These are phyloP conservation scores for Sporobolomyces pararoseus DNA, from an alignment of 768 basidiomycete genomes.

Conservation along the genomic window DNA sequence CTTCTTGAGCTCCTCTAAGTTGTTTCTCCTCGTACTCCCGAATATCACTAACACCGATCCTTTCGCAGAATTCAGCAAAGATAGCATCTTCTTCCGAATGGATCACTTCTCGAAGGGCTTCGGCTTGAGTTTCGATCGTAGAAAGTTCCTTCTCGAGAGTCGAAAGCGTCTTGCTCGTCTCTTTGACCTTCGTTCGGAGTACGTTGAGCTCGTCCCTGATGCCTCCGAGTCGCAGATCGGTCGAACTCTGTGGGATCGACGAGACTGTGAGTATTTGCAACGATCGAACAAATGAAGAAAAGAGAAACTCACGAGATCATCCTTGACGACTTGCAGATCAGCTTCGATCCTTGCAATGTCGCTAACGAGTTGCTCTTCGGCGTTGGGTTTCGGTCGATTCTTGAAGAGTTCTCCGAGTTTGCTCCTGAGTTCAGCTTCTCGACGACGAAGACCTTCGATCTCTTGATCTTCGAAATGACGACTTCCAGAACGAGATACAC, in stretches of 20 bases:
- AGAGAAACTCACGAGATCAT: constrained; percentile 68
- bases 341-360: constrained; percentile 78
- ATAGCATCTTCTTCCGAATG: constrained; percentile 74
- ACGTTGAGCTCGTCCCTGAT: constrained; percentile 81
- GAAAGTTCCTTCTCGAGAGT: constrained; percentile 53
- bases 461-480: constrained; percentile 86
- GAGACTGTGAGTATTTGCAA: not conserved
- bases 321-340: constrained; percentile 65
- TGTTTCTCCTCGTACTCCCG: constrained; percentile 92
- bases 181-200: constrained; percentile 54
- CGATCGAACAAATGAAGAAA: not conserved
- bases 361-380: constrained; percentile 68
- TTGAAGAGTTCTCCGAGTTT: constrained; percentile 80
- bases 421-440: constrained; percentile 65
- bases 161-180: constrained; percentile 23
- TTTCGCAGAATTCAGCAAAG: constrained; percentile 71
- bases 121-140: constrained; percentile 58
- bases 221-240: constrained; percentile 69
- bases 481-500: constrained; percentile 53
- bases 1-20: constrained; percentile 79
- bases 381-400: constrained; percentile 74
- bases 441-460: constrained; percentile 65
- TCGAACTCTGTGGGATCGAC: constrained; percentile 59
- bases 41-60: constrained; percentile 74
- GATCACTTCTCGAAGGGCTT: constrained; percentile 58